These are phyloP conservation scores for Chiua virens DNA, from an alignment of 768 basidiomycete species.

Conservation along the genomic window DNA sequence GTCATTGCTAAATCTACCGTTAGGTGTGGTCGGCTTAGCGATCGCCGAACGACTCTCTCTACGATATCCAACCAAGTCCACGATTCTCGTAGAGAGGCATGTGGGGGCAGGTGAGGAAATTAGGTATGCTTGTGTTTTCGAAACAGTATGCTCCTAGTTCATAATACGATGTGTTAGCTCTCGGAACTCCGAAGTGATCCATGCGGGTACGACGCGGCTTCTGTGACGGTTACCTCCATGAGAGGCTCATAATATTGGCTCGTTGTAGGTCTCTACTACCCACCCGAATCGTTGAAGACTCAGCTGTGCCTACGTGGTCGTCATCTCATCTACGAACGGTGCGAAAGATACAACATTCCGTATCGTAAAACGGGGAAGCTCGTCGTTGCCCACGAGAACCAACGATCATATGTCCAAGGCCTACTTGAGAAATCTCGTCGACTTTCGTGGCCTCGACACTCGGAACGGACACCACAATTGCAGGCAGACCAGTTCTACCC, in stretches of 20 bases:
- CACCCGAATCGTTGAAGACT: slow-evolving; percentile 80
- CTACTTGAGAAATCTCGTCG: slow-evolving; percentile 62
- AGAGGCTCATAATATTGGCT: neutral
- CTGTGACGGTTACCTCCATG: neutral
- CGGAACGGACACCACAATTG: slow-evolving; percentile 19
- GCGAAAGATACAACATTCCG: slow-evolving; percentile 60
- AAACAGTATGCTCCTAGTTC: neutral
- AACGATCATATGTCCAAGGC: slow-evolving; percentile 66
- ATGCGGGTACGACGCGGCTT: slow-evolving; percentile 62
- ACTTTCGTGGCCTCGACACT: slow-evolving; percentile 52
- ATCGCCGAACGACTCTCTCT: slow-evolving; percentile 73
- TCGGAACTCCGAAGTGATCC: slow-evolving; percentile 93
- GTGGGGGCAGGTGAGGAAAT: slow-evolving; percentile 77
- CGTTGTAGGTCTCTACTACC: slow-evolving; percentile 76
- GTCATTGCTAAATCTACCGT: neutral
- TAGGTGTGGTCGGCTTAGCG: slow-evolving; percentile 84
- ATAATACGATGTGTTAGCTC: slow-evolving; percentile 48
- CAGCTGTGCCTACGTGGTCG: slow-evolving; percentile 84
- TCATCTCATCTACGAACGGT: slow-evolving; percentile 78
- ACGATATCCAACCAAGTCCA: slow-evolving; percentile 65
- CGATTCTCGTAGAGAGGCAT: slow-evolving; percentile 81
- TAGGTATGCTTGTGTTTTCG: slow-evolving; percentile 46
- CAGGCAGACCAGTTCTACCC: slow-evolving; percentile 46
- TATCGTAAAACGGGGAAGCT: slow-evolving; percentile 83
- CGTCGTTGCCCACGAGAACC: slow-evolving; percentile 72